Base-by-base conservation (phyloP, 2,329 filamentous ascomycete genomes). In the Allantophomopsis lycopodina region DNA sequence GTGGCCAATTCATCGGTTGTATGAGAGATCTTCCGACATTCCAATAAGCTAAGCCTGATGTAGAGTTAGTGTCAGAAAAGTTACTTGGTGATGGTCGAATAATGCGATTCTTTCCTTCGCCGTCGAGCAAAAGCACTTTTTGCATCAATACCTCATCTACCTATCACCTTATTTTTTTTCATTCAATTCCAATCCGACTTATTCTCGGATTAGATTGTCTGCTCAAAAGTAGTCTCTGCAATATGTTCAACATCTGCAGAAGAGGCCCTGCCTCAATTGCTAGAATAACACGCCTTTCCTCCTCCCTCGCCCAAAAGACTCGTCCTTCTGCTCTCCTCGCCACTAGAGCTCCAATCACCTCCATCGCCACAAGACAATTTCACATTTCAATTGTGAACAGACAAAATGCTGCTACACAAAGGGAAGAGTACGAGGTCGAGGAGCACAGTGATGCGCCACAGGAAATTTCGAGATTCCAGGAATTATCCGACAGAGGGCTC, bases 261-360 rank as follows among this genome's bases (percentile, higher is more conserved):
- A 53, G 54, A 51, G 54, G 52, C 37, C 46, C 51, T 14, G 47
- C 54, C 50, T 58, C 51, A 21, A 49, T 57, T 42, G 48, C 47
- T 10, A 49, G 46, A 50, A 42, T 50, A 42, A 23, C 52, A 32
- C 47, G 49, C 35, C 37, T 46, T 34, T 43, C 53, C 30, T 46
- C 44, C 18, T 39, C 42, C 35, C 46, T 46, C 38, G 49, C 50
- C 35, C 45, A 48, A 46, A 48, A 47, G 14, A 46, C 47, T 21
- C 50, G 48, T 49, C 44, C 48, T 31, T 49, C 47, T 14, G 32
- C 41, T 13, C 43, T 43, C 8, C 44, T 40, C 15, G 32, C 45
- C 8, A 37, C 44, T 2, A 48, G 42, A 18, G 38, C 45, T 10
- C 35, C 45, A 7, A 20, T 48, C 1, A 14, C 20, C 35, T 28